These are phyloP conservation scores for Colletotrichum sp. DNA, from an alignment of 2,329 filamentous ascomycete species.

Conservation along the genomic window DNA sequence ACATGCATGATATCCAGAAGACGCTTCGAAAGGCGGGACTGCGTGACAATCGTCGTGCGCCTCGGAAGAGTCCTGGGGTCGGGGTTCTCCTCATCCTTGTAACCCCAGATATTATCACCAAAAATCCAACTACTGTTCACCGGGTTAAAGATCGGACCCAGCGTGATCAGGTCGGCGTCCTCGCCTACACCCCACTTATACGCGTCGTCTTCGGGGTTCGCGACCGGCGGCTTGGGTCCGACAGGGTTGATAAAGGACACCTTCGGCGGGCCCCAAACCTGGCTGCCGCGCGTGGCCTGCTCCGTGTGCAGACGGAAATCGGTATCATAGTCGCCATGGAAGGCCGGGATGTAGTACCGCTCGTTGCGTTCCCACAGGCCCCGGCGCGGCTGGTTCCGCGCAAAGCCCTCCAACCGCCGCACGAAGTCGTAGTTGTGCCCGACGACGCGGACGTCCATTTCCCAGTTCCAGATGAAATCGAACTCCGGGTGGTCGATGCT, in stretches of 20 bases:
- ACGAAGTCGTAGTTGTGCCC: conserved; percentile 85
- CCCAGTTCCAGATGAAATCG: conserved; percentile 87
- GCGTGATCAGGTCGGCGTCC: conserved; percentile 75
- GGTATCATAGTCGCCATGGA: conserved; percentile 71
- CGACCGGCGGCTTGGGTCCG: conserved; percentile 66
- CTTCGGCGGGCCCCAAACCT: conserved; percentile 70
- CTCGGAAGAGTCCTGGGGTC: conserved; percentile 66
- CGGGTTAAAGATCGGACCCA: conserved; percentile 80
- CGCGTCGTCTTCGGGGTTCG: conserved; percentile 63
- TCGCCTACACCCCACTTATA: conserved; percentile 80
- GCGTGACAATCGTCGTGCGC: conserved; percentile 79
- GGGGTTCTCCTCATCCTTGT: conserved; percentile 53
- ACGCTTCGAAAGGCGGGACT: conserved; percentile 73
- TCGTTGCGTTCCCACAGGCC: conserved; percentile 77
- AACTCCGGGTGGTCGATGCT: conserved; percentile 78
- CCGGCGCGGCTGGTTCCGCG: conserved; percentile 70
- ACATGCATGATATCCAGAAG: conserved; percentile 79
- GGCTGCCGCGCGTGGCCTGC: conserved; percentile 49
- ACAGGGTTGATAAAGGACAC: conserved; percentile 65
- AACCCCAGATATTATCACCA: conserved; percentile 71
- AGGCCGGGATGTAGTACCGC: conserved; percentile 73
- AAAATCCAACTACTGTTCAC: conserved; percentile 76
- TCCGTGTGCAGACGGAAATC: conserved; percentile 71
- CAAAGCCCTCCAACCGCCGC: conserved; percentile 67
- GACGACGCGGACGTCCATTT: conserved; percentile 80